Base-by-base conservation (phyloP, 2,329 filamentous ascomycete genomes). In the Paracorniculantispora psalliotae region DNA sequence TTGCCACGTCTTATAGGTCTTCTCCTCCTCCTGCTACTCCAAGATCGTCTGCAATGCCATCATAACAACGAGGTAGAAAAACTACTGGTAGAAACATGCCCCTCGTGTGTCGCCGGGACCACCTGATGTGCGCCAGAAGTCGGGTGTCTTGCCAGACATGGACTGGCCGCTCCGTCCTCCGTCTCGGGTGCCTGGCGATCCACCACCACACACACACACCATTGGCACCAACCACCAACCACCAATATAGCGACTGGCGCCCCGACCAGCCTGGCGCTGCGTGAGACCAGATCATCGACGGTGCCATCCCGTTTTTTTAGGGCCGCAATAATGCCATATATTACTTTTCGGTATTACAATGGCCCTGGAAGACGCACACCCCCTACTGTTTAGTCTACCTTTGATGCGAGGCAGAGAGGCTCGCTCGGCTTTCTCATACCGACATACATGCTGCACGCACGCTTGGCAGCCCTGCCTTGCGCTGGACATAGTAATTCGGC, bases 131-230 rank as follows among this genome's bases (percentile, higher is more conserved):
- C 52, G 41, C 41, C 52, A 44, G 28, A 17, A 23, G 28, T 35
- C 53, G 53, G 53, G 41, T 21, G 33, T 39, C 44, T 49, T 48
- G 44, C 53, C 44, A 49, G 44, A 57, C 53, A 15, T 10, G 53
- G 44, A 37, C 21, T 48, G 53, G 43, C 43, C 44, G 43, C 39
- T 43, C 21, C 21, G 33, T 23, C n/a, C 28, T 25, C 47, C 44
- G 35, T 57, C 46, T 49, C 55, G 46, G 25, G 46, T 57, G 44
- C 55, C 46, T 57, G 55, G 46, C 46, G 55, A 57, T 57, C 55
- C 55, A 26, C 25, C 25, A 21, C 26, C 7, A 30, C n/a, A 13
- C 23, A 33, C 30, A 12, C 30, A 33, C 30, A n/a, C n/a, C n/a
- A n/a, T n/a, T n/a, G n/a, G n/a, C n/a, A n/a, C n/a, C n/a, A n/a